A percentile compares a stretch with the other conserved stretches of the same genome.
Conservation (phyloP, 2,329 filamentous ascomycete genomes). For the Aspergillus pseudoglaucus region DNA sequence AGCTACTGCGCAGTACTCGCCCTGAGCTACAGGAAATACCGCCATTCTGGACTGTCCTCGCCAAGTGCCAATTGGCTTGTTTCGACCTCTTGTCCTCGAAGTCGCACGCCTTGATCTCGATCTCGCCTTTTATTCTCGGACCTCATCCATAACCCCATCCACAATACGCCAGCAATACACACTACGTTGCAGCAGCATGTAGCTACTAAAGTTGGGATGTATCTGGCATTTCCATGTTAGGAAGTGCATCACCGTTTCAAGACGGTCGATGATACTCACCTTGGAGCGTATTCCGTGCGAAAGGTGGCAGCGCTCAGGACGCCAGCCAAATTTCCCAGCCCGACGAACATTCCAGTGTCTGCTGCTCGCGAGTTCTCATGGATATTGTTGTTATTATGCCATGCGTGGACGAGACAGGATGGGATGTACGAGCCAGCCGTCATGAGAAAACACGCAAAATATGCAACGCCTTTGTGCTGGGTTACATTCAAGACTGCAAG, state of each 20-base stretch:
- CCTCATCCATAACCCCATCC: constrained; percentile 43
- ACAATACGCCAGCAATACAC: constrained; percentile 35
- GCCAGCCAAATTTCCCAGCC: constrained; percentile 45
- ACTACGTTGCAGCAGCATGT: constrained; percentile 39
- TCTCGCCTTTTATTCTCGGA: constrained; percentile 38
- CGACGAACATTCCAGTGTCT: constrained; percentile 44
- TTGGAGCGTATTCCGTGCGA: constrained; percentile 43
- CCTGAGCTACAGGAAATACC: constrained; percentile 16
- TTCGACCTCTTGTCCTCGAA: constrained; percentile 33
- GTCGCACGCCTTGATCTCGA: constrained; percentile 26
- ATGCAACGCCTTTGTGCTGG: constrained; percentile 39
- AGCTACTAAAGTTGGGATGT: constrained; percentile 42
- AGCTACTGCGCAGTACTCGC: background rate
- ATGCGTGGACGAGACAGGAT: constrained; percentile 43
- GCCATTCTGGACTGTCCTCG: constrained; percentile 32
- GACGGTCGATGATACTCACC: constrained; percentile 8
- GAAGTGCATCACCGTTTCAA: background rate
- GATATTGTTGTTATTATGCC: constrained; percentile 50
- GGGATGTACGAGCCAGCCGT: constrained; percentile 41
- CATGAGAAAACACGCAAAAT: constrained; percentile 47
- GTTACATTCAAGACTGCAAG: constrained; percentile 40
- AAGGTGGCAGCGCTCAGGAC: constrained; percentile 43
- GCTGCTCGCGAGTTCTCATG: constrained; percentile 46
- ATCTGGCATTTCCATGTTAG: constrained; percentile 15
- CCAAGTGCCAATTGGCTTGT: constrained; percentile 36